phyloP scores from a whole-genome alignment of 371 early-diverging fungal species.

The Parasitella parasitica region DNA sequence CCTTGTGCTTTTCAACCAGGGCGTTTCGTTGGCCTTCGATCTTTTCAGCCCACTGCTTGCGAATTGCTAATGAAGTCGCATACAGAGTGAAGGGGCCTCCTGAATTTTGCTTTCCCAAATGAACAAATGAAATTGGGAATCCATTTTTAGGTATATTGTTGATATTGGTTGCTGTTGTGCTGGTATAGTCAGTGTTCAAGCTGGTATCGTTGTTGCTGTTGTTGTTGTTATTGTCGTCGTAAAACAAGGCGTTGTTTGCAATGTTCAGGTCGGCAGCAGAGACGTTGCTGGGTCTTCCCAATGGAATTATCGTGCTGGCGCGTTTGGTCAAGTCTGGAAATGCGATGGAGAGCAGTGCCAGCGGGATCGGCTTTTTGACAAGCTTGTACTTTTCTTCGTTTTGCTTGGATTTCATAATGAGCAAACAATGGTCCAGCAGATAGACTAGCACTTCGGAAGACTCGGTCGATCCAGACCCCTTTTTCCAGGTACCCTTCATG shows the following conservation, averaged over 20 bases:
- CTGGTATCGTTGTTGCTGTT: neutral
- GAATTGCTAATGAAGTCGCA: conserved; percentile 69
- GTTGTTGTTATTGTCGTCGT: neutral
- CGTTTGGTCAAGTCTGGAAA: conserved; percentile 57
- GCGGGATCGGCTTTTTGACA: conserved; percentile 68
- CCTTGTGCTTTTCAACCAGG: conserved; percentile 56
- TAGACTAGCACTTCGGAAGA: conserved; percentile 72
- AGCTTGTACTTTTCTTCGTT: conserved; percentile 44
- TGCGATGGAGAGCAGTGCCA: conserved; percentile 67
- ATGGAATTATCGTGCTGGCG: conserved; percentile 39
- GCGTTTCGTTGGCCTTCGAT: conserved; percentile 72
- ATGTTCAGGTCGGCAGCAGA: conserved; percentile 1
- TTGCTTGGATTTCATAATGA: conserved; percentile 69
- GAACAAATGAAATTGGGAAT: conserved; percentile 71
- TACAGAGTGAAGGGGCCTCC: conserved; percentile 69
- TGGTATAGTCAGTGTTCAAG: neutral
- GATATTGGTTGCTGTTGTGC: no score
- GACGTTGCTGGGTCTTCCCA: conserved; percentile 27
- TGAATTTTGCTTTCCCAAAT: conserved; percentile 72
- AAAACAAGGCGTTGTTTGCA: neutral
- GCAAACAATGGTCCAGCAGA: conserved; percentile 83
- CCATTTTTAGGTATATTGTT: conserved; percentile 35
- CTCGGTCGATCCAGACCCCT: conserved; percentile 63
- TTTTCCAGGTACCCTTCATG: conserved; percentile 80
- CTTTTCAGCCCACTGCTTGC: conserved; percentile 82